Percentiles rank a stretch among this genome's conserved stretches.
phyloP scores from a whole-genome alignment of 1,139 yeast genomes.

The Suhomyces terraborum region DNA sequence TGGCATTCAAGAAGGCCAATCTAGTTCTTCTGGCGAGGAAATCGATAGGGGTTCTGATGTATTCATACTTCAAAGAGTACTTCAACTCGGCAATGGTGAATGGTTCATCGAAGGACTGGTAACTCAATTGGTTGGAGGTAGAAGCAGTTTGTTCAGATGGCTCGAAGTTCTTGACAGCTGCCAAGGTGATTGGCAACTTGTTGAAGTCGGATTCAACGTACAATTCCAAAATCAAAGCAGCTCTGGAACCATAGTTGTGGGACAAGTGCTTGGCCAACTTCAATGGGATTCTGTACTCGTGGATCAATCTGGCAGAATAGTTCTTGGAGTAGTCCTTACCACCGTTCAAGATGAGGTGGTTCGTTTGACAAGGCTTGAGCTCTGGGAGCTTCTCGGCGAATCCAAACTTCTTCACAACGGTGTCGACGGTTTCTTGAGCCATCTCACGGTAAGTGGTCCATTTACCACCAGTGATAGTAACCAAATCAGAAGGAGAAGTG shows the following conservation, averaged over 20 bases:
- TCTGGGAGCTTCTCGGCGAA: constrained; percentile 33
- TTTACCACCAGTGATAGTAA: constrained; percentile 95
- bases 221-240: constrained; percentile 73
- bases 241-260: constrained; percentile 86
- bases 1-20: constrained; percentile 87
- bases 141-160: constrained; percentile 39
- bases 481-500: constrained; percentile 69
- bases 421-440: constrained; percentile 93
- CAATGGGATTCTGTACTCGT: constrained; percentile 72
- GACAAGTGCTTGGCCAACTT: constrained; percentile 81
- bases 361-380: constrained; percentile 63
- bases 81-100: constrained; percentile 90
- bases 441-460: constrained; percentile 98
- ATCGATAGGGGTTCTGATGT: constrained; percentile 84
- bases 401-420: constrained; percentile 56
- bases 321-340: constrained; percentile 69
- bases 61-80: constrained; percentile 81
- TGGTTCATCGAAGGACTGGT: constrained; percentile 72
- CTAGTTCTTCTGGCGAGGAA: constrained; percentile 93
- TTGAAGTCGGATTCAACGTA: constrained; percentile 55
- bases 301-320: constrained; percentile 78
- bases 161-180: constrained; percentile 40
- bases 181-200: constrained; percentile 64
- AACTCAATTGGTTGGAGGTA: constrained; percentile 40
- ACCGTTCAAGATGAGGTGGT: constrained; percentile 67